Conservation (phyloP, 768 basidiomycete species). For the Epithele typhae region DNA sequence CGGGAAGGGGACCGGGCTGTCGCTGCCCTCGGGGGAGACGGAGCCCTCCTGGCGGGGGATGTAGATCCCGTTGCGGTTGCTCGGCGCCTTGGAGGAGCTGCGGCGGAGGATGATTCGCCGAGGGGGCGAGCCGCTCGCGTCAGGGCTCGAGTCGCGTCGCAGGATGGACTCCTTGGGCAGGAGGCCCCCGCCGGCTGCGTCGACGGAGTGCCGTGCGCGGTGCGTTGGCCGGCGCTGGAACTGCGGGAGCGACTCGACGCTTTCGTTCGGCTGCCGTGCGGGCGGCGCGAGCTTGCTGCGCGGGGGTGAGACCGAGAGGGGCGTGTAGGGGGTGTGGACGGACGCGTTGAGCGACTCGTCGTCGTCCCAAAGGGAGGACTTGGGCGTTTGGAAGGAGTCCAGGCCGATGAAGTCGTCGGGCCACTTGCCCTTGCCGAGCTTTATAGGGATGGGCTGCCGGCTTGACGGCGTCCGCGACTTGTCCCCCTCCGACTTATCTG, state of each 20-base stretch:
- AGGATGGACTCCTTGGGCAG: conserved; percentile 32
- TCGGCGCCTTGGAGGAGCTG: conserved; percentile 48
- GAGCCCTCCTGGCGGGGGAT: conserved; percentile 31
- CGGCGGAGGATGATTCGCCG: conserved; percentile 51
- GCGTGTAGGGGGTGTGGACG: conserved; percentile 32
- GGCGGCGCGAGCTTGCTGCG: conserved; percentile 50
- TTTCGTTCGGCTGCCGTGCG: conserved; percentile 39
- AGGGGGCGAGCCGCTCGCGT: conserved; percentile 33
- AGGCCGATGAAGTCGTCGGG: conserved; percentile 66
- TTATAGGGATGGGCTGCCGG: conserved; percentile 30
- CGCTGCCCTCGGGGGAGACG: conserved; percentile 23
- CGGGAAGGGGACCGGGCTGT: conserved; percentile 61
- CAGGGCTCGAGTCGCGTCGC: conserved; percentile 56
- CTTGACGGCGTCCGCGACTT: conserved; percentile 26
- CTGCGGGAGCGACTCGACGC: conserved; percentile 42
- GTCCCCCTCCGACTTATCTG: conserved; percentile 21
- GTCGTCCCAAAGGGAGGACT: conserved; percentile 15
- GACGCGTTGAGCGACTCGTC: conserved; percentile 17
- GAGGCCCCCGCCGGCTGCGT: conserved; percentile 37
- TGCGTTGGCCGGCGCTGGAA: conserved; percentile 58
- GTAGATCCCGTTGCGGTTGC: conserved; percentile 44
- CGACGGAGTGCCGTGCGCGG: conserved; percentile 61
- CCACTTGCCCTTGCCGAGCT: conserved; percentile 77
- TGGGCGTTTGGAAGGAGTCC: conserved; percentile 39
- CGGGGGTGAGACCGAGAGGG: conserved; percentile 42